phyloP scores from a whole-genome alignment of 1,139 yeast genomes.

The Yamadazyma triangularis region DNA sequence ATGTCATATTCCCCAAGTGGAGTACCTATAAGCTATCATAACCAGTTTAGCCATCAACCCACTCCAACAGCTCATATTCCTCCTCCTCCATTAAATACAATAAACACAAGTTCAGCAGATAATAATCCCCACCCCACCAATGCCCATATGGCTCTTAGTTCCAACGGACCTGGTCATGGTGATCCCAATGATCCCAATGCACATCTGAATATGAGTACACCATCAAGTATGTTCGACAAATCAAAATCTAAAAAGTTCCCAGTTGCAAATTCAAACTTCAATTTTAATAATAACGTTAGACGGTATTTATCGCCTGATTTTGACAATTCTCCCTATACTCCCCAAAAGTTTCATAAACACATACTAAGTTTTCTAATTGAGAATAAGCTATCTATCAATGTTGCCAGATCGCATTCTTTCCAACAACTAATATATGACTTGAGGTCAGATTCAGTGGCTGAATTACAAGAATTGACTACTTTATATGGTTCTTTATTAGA shows the following conservation, averaged over 20 bases:
- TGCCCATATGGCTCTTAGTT: no score
- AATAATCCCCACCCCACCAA: neutral
- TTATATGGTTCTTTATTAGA: conserved; percentile 45
- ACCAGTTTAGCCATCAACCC: conserved; percentile 4
- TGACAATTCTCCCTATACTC: conserved; percentile 42
- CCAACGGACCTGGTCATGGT: no score
- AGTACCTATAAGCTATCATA: conserved; percentile 18
- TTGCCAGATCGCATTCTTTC: conserved; percentile 48
- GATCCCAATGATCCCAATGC: no score
- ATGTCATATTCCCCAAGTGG: conserved; percentile 28
- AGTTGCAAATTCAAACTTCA: conserved; percentile 5
- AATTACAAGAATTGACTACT: conserved; percentile 43
- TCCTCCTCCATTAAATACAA: neutral
- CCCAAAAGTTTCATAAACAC: conserved; percentile 48
- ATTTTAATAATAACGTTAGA: conserved; percentile 8
- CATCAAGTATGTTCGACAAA: neutral
- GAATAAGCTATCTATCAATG: conserved; percentile 45
- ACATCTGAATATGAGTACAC: neutral
- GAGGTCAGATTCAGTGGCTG: conserved; percentile 44
- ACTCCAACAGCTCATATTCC: no score
- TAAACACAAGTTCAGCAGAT: neutral
- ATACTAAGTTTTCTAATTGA: conserved; percentile 48
- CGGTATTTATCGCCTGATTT: conserved; percentile 26
- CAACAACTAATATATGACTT: conserved; percentile 50
- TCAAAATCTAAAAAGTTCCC: conserved; percentile 5